Evolutionary conservation across 441 rosid species (phyloP).

Genomic region (Raphanus hybrid): DNA sequence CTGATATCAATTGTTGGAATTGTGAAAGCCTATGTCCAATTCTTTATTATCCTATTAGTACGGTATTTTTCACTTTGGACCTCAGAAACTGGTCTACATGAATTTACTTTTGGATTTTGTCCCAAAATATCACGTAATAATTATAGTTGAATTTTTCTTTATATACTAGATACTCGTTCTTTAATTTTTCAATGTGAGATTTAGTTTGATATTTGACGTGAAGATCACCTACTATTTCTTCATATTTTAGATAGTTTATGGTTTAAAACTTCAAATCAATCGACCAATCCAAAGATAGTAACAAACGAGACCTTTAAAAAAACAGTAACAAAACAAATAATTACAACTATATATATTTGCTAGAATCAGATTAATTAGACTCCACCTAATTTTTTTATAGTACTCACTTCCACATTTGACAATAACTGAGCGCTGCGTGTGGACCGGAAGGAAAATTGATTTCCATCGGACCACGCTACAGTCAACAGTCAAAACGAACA

Average conservation of each 20-base stretch:
- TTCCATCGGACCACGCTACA: conserved; percentile 30
- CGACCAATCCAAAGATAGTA: conserved; percentile 7
- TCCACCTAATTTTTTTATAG: not conserved
- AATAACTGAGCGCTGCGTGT: conserved; percentile 3
- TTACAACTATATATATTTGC: not conserved
- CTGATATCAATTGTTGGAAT: too few species aligned
- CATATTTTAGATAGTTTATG: not conserved
- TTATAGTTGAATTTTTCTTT: too few species aligned
- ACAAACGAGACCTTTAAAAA: not conserved
- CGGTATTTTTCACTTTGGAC: too few species aligned
- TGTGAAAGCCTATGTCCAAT: too few species aligned
- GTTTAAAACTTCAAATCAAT: not conserved
- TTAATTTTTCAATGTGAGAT: too few species aligned
- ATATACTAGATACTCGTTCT: too few species aligned
- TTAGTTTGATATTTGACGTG: too few species aligned
- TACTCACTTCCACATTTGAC: not conserved
- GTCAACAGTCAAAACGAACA: conserved; percentile 29
- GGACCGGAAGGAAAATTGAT: conserved; percentile 16
- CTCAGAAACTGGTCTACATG: too few species aligned
- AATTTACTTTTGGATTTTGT: too few species aligned
- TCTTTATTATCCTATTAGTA: too few species aligned
- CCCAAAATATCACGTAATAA: too few species aligned
- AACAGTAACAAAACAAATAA: not conserved
- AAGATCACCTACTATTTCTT: not conserved
- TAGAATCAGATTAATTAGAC: not conserved